Base-by-base conservation (phyloP, 2,329 filamentous ascomycete genomes). In the Diaporthe humulicola region DNA sequence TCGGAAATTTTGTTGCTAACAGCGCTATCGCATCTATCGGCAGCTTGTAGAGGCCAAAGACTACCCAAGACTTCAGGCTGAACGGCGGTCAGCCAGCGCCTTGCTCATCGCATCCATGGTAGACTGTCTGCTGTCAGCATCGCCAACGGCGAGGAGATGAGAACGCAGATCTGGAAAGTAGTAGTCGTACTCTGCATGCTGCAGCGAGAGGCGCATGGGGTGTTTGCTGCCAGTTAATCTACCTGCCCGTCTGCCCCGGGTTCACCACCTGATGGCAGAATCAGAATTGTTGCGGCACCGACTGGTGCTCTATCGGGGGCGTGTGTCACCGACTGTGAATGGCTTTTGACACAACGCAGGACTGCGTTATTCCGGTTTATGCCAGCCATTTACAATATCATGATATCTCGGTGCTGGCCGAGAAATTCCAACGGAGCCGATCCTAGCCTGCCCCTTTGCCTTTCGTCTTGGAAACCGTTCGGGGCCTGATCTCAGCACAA, bases 71-170 rank as follows among this genome's bases (percentile, higher is more conserved):
- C 30, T 50, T 50, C 30, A 52, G 48, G 64, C 64, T 33, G 64
- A 52, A 67, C 64, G 45, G 61, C 45, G 64, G 64, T 67, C 30
- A 67, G 33, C 19, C 9, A 67, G 30, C 42, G 64, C 64, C 22
- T 30, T 52, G 61, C 38, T 48, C 30, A 10, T 30, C 22, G 30
- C 42, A 52, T 19, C 14, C 61, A 52, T 38, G 42, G 45, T 33
- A 25, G 22, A 50, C 30, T 67, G 30, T 17, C 28, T 28, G 64
- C n/a, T 28, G 33, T 40, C 15, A 69, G 30, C 15, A 22, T 28
- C n/a, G 64, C 48, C 48, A 54, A 36, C 33, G 33, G 64, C 45
- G 14, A 52, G 33, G 22, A 54, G 4, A 33, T 19, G 19, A 17
- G 30, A 10, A 9, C n/a, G 4, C 22, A 52, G n/a, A 28, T 40